Base-by-base conservation (phyloP, 2,329 filamentous ascomycete species). In the Raffaelea ambrosiae region DNA sequence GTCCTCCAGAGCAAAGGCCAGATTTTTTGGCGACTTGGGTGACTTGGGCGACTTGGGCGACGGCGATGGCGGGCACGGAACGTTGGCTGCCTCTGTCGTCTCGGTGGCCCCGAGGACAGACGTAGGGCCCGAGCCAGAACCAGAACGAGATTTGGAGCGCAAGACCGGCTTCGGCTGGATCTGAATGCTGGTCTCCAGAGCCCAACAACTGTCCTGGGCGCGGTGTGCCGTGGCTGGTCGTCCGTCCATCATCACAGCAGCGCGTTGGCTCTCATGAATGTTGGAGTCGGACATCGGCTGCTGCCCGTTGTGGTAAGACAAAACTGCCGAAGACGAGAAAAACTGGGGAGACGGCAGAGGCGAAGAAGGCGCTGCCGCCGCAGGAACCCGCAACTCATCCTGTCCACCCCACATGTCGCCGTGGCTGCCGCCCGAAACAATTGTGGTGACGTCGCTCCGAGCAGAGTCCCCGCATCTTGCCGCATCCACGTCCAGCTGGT, bases 221-320 rank as follows among this genome's bases (percentile, higher is more conserved):
- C 69, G 68, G 47, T 73, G 73, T 0, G 74, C 68, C 5, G 74
- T 74, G 31, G 64, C 58, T 1, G 74, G 73, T 41, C 76, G 65
- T 33, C 72, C 66, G 11, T 72, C 70, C 14, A 66, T 51, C 5
- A 68, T 63, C 9, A 62, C 55, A 3, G 55, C 55, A 8, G 57
- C 53, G 2, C 63, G 61, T 36, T 66, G 66, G 35, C 56, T 65
- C 23, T 65, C 60, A 44, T 69, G 56, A 22, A 73, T 66, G 48
- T 67, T 71, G 3, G 69, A 62, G 23, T 73, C 73, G 0, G 71
- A 73, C 36, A 66, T 63, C 8, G 68, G 67, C 19, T 72, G 67
- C 19, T 72, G 65, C 10, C 59, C 61, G 42, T 72, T 63, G 23
- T 72, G 70, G 47, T 72, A 72, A 1, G 63, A 59, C 8, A 65